Conservation (phyloP, 805 yeast genomes). For the Scheffersomyces ergatensis region DNA sequence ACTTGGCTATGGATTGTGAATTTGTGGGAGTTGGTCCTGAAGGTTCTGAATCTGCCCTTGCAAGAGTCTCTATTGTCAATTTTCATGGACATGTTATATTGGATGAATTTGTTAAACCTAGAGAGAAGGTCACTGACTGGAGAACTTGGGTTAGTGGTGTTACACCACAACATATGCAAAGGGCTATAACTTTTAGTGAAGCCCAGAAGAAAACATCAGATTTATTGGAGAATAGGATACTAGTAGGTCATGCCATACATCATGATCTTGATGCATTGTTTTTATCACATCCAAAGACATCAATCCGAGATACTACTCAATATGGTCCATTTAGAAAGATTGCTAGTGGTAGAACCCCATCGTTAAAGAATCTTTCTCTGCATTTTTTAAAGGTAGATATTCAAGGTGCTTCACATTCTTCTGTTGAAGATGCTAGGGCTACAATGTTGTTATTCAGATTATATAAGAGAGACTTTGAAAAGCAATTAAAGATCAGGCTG, state of each 20-base stretch:
- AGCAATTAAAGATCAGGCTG: constrained; percentile 6
- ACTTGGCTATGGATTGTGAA: constrained; percentile 86
- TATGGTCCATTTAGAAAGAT: constrained; percentile 57
- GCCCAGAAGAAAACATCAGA: constrained; percentile 61
- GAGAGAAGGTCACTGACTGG: constrained; percentile 80
- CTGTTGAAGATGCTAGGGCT: constrained; percentile 88
- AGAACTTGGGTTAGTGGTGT: constrained; percentile 92
- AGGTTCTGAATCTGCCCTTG: constrained; percentile 69
- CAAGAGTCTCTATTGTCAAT: constrained; percentile 85
- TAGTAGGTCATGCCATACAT: constrained; percentile 84
- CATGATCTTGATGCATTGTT: constrained; percentile 72
- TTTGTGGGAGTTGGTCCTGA: constrained; percentile 87
- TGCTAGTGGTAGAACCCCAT: constrained; percentile 69
- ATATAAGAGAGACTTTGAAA: constrained; percentile 62
- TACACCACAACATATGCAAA: constrained; percentile 62
- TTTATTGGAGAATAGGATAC: constrained; percentile 50
- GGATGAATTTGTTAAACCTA: constrained; percentile 76
- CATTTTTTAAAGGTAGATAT: constrained; percentile 59
- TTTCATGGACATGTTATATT: constrained; percentile 69
- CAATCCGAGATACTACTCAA: constrained; percentile 72
- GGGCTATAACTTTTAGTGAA: constrained; percentile 63
- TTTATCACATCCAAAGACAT: constrained; percentile 62
- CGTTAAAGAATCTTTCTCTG: constrained; percentile 61
- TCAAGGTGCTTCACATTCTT: constrained; percentile 76
- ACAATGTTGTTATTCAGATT: constrained; percentile 77